These are phyloP conservation scores for Kickxella alabastrina DNA, from an alignment of 192 early-diverging fungal species.

Conservation along the genomic window DNA sequence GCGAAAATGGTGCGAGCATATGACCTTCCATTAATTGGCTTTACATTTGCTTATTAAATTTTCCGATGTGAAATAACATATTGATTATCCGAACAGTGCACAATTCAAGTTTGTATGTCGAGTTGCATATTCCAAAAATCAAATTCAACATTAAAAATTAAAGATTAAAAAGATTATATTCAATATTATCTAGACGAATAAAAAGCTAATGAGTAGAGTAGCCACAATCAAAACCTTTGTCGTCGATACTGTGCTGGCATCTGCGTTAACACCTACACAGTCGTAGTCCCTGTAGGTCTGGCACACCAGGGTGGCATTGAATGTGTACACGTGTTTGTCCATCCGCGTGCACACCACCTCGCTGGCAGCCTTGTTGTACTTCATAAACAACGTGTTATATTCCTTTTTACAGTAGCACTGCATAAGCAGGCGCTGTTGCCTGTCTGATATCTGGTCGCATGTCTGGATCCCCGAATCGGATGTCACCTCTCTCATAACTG, in stretches of 20 bases:
- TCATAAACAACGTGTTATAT: slow-evolving; percentile 31
- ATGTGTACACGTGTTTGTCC: slow-evolving; percentile 14
- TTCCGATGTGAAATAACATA: no score
- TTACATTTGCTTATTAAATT: no score
- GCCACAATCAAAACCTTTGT: slow-evolving; percentile 9
- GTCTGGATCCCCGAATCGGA: slow-evolving; percentile 9
- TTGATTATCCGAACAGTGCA: no score
- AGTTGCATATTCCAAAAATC: no score
- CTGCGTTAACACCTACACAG: slow-evolving; percentile 17
- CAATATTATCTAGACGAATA: neutral
- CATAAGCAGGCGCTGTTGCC: slow-evolving; percentile 31
- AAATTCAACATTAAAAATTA: no score
- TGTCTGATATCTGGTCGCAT: slow-evolving; percentile 16
- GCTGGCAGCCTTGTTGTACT: slow-evolving; percentile 5
- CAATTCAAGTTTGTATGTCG: no score
- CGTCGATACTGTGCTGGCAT: neutral
- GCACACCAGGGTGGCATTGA: slow-evolving; percentile 20
- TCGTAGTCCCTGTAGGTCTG: slow-evolving; percentile 14
- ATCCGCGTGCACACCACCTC: slow-evolving; percentile 24
- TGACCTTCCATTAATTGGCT: no score
- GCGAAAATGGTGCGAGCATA: no score
- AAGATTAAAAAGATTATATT: neutral
- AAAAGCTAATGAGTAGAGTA: slow-evolving; percentile 7
- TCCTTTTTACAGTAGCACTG: slow-evolving; percentile 35
- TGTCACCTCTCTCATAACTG: no score